Conservation (phyloP, 257 asterid genomes). For the Capsicum pubescens region DNA sequence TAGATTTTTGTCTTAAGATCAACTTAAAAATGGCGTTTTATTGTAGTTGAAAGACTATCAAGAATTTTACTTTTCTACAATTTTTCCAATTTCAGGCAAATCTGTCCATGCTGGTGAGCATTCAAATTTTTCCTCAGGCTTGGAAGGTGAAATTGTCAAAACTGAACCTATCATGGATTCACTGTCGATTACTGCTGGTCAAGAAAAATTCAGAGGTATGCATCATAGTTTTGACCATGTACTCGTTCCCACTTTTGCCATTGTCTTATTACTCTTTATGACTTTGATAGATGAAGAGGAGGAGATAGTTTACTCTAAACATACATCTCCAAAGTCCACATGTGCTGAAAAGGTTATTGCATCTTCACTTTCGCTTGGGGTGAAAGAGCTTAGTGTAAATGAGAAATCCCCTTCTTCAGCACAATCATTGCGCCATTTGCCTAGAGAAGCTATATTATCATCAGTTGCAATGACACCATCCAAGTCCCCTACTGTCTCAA, state of each 20-base stretch:
- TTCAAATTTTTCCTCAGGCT: slow-evolving; percentile 15
- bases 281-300: slow-evolving; percentile 17
- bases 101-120: slow-evolving; percentile 20
- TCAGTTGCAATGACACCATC: background rate
- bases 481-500: background rate
- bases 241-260: background rate
- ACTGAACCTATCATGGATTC: slow-evolving; percentile 32
- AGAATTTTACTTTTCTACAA: background rate
- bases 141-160: slow-evolving; percentile 22
- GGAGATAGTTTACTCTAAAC: background rate
- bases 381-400: background rate
- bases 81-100: slow-evolving; percentile 36
- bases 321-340: background rate
- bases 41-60: background rate
- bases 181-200: slow-evolving; percentile 27
- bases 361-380: background rate
- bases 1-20: background rate
- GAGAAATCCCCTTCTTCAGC: background rate
- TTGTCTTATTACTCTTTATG: background rate
- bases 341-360: background rate
- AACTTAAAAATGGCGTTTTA: background rate
- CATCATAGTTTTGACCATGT: background rate
- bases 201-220: slow-evolving; percentile 22
- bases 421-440: background rate
- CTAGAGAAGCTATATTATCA: background rate